Base-by-base conservation (phyloP, 2,329 filamentous ascomycete genomes). In the Sclerotinia spermophila region DNA sequence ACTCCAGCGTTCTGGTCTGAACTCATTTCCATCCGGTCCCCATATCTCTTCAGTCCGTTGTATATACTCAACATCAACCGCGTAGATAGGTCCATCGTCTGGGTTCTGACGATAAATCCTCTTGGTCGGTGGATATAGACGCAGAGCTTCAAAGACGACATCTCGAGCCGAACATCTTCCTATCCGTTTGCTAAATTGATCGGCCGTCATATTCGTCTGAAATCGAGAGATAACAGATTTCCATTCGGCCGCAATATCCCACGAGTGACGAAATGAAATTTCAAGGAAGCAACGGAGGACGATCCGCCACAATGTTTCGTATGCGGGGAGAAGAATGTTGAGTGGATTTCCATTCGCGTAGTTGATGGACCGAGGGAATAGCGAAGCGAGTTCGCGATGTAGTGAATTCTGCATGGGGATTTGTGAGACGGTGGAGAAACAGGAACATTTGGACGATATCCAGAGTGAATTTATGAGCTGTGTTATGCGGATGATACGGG, bases 271-370 rank as follows among this genome's bases (percentile, higher is more conserved):
- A 40, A 58, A 70, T 17, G 64, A 42, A 59, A 70, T 27, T 64
- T 65, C 58, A 2, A 71, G 42, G 35, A 72, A 73, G 40, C 64
- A 69, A 5, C 68, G 67, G 19, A 74, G 66, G 1, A 74, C 70
- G 6, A 73, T 62, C 19, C 65, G 55, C 73, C 70, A 74, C 0
- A 74, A 33, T 1, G 69, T 73, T 51, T 74, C 70, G 66, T 73
- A 74, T 8, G 71, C 69, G 5, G 73, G 73, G 5, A 74, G 48
- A 2, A 74, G 45, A 5, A 72, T 51, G 45, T 72, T 71, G 2
- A 74, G 56, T 7, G 71, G 73, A n/a, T 72, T 74, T 1, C 19
- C 8, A 21, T 48, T 8, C 8, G 17, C 17, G 4, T 7, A 30
- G 48, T 21, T 21, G 1, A 10, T 15, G 15, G 38, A 24, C 19